Percentiles rank a stretch among this genome's conserved stretches.
Evolutionary conservation across 2,329 filamentous ascomycete species (phyloP).

Genomic region (Trichoderma arundinaceum): DNA sequence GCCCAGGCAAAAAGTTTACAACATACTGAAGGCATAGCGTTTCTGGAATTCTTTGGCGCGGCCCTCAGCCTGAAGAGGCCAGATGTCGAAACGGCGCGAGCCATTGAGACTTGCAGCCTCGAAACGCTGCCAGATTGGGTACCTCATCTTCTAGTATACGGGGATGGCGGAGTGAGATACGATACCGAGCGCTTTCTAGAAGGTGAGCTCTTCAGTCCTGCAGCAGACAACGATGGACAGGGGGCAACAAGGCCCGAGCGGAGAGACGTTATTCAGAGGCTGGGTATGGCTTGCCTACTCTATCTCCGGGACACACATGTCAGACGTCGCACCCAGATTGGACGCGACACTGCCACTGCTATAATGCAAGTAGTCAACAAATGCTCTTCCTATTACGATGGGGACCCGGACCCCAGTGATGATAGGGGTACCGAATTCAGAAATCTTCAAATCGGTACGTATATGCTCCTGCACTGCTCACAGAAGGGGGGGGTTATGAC

Average conservation of each 20-base stretch:
- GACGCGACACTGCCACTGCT: conserved; percentile 49
- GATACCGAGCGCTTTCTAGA: conserved; percentile 53
- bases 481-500: not conserved
- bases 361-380: conserved; percentile 52
- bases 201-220: conserved; percentile 49
- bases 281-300: conserved; percentile 54
- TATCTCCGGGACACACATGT: conserved; percentile 57
- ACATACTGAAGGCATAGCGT: conserved; percentile 55
- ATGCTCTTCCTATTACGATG: conserved; percentile 51
- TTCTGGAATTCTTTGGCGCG: conserved; percentile 52
- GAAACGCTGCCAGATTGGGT: conserved; percentile 53
- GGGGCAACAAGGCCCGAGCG: conserved; percentile 37
- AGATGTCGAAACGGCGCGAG: conserved; percentile 37
- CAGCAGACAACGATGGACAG: conserved; percentile 36
- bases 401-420: conserved; percentile 41
- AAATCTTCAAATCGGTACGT: conserved; percentile 40
- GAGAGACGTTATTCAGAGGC: conserved; percentile 42
- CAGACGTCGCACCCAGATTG: conserved; percentile 48
- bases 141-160: conserved; percentile 56
- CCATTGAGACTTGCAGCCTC: conserved; percentile 37
- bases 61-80: conserved; percentile 41
- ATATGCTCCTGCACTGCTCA: not conserved
- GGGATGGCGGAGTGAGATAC: conserved; percentile 50
- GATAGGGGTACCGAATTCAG: conserved; percentile 43
- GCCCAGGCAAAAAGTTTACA: conserved; percentile 53